Conservation (phyloP, 208 protist species). For the Wallacemonas rigidus region DNA sequence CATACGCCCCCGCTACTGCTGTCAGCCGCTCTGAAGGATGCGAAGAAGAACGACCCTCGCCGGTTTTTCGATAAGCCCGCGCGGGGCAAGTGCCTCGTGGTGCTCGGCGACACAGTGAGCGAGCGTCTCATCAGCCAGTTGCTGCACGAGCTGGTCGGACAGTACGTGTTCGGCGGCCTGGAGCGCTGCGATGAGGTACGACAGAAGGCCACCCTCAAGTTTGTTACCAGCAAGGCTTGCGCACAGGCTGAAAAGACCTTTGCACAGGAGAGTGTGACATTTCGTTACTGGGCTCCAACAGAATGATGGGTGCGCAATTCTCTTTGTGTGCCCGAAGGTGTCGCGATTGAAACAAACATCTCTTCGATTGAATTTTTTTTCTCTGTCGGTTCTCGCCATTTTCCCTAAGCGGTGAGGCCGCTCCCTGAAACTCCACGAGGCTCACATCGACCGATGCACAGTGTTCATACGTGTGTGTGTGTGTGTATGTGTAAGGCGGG, state of each 20-base stretch:
- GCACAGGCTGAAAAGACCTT: slow-evolving; percentile 3
- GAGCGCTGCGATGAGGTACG: slow-evolving; percentile 27
- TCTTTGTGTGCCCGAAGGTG: neutral
- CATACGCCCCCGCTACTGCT: slow-evolving; percentile 38
- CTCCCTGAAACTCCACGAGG: too few relatives aligned
- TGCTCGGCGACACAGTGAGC: slow-evolving; percentile 39
- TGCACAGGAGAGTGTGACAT: slow-evolving; percentile 10
- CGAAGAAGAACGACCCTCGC: slow-evolving; percentile 15
- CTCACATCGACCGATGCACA: too few relatives aligned
- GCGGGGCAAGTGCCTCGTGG: slow-evolving; percentile 31
- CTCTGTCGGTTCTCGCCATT: too few relatives aligned
- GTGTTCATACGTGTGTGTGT: too few relatives aligned
- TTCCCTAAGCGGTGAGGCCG: too few relatives aligned
- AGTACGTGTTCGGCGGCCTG: slow-evolving; percentile 47
- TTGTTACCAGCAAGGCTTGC: slow-evolving; percentile 1
- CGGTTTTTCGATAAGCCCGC: slow-evolving; percentile 23
- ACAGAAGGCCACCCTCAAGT: slow-evolving; percentile 14
- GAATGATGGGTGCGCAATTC: neutral
- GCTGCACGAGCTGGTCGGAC: slow-evolving; percentile 46
- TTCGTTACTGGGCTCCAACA: slow-evolving; percentile 7
- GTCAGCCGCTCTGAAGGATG: slow-evolving; percentile 27
- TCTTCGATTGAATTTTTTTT: too few relatives aligned
- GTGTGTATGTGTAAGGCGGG: too few relatives aligned
- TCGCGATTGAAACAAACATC: too few relatives aligned
- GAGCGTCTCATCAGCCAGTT: slow-evolving; percentile 29